A percentile compares a stretch with the other conserved stretches of the same genome.
phyloP scores from a whole-genome alignment of 805 yeast genomes.

The Metschnikowia noctiluminum region DNA sequence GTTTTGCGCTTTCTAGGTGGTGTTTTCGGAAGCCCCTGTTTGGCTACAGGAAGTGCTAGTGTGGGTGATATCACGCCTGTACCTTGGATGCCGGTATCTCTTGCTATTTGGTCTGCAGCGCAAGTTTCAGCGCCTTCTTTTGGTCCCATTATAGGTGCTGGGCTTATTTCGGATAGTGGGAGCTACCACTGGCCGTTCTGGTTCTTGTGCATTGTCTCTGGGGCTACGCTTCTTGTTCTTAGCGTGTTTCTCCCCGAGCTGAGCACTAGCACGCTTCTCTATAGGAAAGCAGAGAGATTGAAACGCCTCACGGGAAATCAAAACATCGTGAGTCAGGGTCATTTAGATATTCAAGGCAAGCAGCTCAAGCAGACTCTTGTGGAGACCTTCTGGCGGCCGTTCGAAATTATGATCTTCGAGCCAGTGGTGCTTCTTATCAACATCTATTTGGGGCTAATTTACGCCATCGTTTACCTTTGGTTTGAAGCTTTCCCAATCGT shows the following conservation, averaged over 20 bases:
- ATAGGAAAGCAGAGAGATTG: constrained; percentile 47
- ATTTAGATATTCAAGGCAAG: constrained; percentile 26
- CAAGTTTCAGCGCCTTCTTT: constrained; percentile 52
- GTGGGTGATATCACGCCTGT: constrained; percentile 46
- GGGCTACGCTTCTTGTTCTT: constrained; percentile 34
- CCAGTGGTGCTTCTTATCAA: constrained; percentile 57
- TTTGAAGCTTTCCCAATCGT: constrained; percentile 64
- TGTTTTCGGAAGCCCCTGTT: constrained; percentile 52
- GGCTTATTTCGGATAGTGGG: constrained; percentile 26
- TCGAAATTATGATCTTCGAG: constrained; percentile 48
- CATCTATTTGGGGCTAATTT: constrained; percentile 48
- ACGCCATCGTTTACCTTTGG: constrained; percentile 53
- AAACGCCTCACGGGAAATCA: constrained; percentile 47
- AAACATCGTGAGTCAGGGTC: constrained; percentile 42
- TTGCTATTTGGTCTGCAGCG: constrained; percentile 51
- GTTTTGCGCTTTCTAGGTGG: constrained; percentile 53
- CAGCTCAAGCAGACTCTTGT: constrained; percentile 19
- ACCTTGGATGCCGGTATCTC: constrained; percentile 43
- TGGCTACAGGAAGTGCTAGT: constrained; percentile 58
- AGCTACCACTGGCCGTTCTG: constrained; percentile 56
- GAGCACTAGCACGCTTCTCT: constrained; percentile 37
- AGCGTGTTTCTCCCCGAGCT: constrained; percentile 49
- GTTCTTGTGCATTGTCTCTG: constrained; percentile 44
- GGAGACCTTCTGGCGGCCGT: constrained; percentile 47
- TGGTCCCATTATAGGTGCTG: constrained; percentile 57